phyloP scores from a whole-genome alignment of 2,329 filamentous ascomycete genomes.

The Anisogramma anomala region DNA sequence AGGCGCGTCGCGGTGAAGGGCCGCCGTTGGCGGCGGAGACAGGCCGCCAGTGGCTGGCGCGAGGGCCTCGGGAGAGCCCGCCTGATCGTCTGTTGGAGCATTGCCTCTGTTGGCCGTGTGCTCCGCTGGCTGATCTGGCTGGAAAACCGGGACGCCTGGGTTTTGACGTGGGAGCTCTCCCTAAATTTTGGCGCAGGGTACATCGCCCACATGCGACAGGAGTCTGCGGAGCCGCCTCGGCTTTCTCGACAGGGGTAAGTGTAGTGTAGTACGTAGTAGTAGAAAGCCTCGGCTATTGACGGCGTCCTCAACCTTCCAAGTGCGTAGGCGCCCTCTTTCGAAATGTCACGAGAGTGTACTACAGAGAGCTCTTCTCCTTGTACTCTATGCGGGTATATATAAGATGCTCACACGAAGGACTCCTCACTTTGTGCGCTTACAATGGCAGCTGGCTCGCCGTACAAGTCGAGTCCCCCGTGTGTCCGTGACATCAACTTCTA shows the following conservation, averaged over 20 bases:
- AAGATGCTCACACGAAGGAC: slow-evolving; percentile 45
- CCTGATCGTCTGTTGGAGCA: slow-evolving; percentile 6
- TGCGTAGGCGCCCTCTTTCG: slow-evolving; percentile 2
- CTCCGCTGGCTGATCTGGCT: neutral
- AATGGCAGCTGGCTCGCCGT: slow-evolving; percentile 37
- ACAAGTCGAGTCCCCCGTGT: slow-evolving; percentile 23
- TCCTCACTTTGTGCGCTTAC: slow-evolving; percentile 37
- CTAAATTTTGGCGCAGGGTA: slow-evolving; percentile 8
- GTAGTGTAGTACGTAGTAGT: neutral
- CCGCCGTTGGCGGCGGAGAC: slow-evolving; percentile 41
- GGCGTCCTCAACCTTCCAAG: slow-evolving; percentile 3
- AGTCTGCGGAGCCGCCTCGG: slow-evolving; percentile 1
- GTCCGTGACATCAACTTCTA: neutral
- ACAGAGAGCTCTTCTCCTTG: too few species aligned
- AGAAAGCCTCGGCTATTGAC: slow-evolving; percentile 17
- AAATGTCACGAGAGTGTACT: too few species aligned
- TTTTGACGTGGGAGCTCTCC: too few species aligned
- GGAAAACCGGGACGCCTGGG: too few species aligned
- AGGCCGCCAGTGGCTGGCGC: slow-evolving; percentile 22
- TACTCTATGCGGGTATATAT: neutral
- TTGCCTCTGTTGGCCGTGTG: neutral
- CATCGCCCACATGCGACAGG: neutral
- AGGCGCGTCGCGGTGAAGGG: slow-evolving; percentile 35
- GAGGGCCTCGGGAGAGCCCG: neutral
- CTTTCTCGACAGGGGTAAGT: neutral